Evolutionary conservation across 805 yeast species (phyloP).

Genomic region (Candida awuae): DNA sequence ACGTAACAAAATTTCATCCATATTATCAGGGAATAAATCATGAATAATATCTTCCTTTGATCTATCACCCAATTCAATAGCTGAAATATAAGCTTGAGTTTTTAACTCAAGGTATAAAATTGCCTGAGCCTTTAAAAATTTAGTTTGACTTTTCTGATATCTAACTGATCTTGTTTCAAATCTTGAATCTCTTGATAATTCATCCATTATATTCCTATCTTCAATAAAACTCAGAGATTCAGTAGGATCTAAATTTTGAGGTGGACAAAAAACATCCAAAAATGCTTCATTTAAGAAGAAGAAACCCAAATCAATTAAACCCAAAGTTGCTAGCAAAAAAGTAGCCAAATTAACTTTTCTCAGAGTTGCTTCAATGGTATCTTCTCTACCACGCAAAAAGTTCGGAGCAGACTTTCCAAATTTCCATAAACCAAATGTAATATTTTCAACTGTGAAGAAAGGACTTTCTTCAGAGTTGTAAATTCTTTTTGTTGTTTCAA

Average conservation of each 20-base stretch:
- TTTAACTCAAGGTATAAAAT: conserved; percentile 76
- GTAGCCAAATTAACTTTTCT: conserved; percentile 85
- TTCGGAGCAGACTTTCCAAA: conserved; percentile 52
- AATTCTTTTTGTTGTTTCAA: conserved; percentile 66
- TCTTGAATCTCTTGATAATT: conserved; percentile 5
- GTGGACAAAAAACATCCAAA: conserved; percentile 80
- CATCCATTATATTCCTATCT: conserved; percentile 16
- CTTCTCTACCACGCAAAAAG: conserved; percentile 53
- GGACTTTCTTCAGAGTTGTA: conserved; percentile 64
- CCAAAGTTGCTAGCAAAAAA: conserved; percentile 78
- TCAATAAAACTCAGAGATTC: conserved; percentile 25
- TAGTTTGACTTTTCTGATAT: conserved; percentile 22
- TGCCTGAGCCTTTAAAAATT: conserved; percentile 71
- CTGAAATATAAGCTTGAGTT: conserved; percentile 92
- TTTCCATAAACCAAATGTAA: conserved; percentile 66
- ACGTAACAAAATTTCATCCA: conserved; percentile 41
- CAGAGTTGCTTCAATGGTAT: conserved; percentile 53
- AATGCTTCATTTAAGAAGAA: conserved; percentile 78
- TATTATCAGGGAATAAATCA: conserved; percentile 62
- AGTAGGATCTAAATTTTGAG: conserved; percentile 45
- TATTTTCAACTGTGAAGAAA: conserved; percentile 58
- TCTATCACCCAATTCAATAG: conserved; percentile 58
- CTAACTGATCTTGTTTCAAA: conserved; percentile 8
- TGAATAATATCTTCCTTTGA: conserved; percentile 60
- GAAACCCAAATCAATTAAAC: conserved; percentile 80